phyloP scores from a whole-genome alignment of 495 filamentous ascomycete species.

The Penicillium fimorum region DNA sequence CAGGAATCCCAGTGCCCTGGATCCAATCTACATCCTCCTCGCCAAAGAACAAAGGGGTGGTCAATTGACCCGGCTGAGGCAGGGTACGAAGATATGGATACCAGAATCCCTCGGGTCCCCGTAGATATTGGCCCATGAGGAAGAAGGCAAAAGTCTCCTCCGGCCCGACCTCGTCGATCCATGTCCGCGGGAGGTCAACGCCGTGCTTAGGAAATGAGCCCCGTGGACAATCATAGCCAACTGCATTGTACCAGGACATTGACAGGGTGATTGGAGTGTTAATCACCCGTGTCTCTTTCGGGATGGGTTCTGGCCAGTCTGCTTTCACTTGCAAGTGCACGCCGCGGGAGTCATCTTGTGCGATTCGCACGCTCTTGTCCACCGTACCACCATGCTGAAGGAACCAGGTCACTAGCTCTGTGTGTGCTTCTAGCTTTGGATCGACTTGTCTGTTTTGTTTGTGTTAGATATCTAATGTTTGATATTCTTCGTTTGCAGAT shows the following conservation, averaged over 20 bases:
- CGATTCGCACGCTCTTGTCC: slow-evolving; percentile 41
- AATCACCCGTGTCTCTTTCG: slow-evolving; percentile 39
- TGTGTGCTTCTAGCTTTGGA: slow-evolving; percentile 30
- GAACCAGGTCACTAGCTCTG: slow-evolving; percentile 43
- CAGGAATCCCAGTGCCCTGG: slow-evolving; percentile 56
- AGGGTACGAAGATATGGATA: slow-evolving; percentile 58
- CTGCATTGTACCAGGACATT: slow-evolving; percentile 54
- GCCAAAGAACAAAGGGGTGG: slow-evolving; percentile 58
- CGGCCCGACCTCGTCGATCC: slow-evolving; percentile 36
- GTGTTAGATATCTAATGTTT: slow-evolving; percentile 10
- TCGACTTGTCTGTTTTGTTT: slow-evolving; percentile 12
- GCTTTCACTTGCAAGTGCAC: slow-evolving; percentile 46
- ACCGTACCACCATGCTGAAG: slow-evolving; percentile 40
- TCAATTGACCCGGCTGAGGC: slow-evolving; percentile 52
- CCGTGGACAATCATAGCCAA: slow-evolving; percentile 26
- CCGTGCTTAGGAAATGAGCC: slow-evolving; percentile 37
- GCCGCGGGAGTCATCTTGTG: slow-evolving; percentile 41
- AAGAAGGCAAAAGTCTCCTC: slow-evolving; percentile 51
- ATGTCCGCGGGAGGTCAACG: slow-evolving; percentile 32
- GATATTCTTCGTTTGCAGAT: background rate
- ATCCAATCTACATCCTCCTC: slow-evolving; percentile 58
- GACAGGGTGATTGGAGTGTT: slow-evolving; percentile 46
- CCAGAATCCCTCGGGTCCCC: slow-evolving; percentile 55
- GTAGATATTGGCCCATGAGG: slow-evolving; percentile 56
- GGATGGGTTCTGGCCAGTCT: slow-evolving; percentile 24